These are phyloP conservation scores for Crithidia acanthocephali DNA, from an alignment of 208 protist genomes.

Conservation along the genomic window DNA sequence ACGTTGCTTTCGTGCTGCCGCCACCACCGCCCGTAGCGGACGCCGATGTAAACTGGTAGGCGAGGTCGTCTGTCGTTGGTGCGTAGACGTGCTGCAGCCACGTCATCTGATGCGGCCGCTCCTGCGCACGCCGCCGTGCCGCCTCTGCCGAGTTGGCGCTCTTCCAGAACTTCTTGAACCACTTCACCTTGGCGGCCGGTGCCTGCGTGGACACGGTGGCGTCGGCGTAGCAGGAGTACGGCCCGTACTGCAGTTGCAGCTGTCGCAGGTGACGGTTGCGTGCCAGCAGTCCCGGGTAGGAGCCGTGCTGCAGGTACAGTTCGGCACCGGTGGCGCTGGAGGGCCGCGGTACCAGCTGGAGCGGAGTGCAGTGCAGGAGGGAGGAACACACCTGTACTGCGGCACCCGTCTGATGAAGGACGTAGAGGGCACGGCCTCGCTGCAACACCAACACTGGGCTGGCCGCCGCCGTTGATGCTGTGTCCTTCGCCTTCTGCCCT, in stretches of 20 bases:
- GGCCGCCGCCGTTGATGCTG: constrained; percentile 9
- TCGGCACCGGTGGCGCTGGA: not conserved
- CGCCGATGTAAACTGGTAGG: constrained; percentile 12
- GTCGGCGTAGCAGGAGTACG: constrained; percentile 10
- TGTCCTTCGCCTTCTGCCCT: not conserved
- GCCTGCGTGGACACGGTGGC: constrained; percentile 7
- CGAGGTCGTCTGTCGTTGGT: constrained; percentile 10
- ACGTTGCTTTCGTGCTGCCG: not conserved
- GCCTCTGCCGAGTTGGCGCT: constrained; percentile 15
- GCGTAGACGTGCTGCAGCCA: constrained; percentile 29
- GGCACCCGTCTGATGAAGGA: constrained; percentile 39
- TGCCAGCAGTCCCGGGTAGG: constrained; percentile 23
- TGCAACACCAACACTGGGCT: constrained; percentile 43
- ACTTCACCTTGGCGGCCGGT: constrained; percentile 20
- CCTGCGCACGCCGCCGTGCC: constrained; percentile 22
- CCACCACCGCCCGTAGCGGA: not conserved
- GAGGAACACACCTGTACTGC: constrained; percentile 42
- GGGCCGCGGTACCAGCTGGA: constrained; percentile 4
- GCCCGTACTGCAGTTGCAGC: constrained; percentile 31
- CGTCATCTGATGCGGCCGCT: constrained; percentile 22
- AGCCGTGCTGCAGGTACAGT: constrained; percentile 28
- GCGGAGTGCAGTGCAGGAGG: constrained; percentile 27
- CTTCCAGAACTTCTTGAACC: constrained; percentile 36
- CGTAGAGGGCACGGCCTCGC: constrained; percentile 34
- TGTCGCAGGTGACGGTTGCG: constrained; percentile 13